Evolutionary conservation across 805 yeast genomes (phyloP).

Genomic region (Starmera quercuum): DNA sequence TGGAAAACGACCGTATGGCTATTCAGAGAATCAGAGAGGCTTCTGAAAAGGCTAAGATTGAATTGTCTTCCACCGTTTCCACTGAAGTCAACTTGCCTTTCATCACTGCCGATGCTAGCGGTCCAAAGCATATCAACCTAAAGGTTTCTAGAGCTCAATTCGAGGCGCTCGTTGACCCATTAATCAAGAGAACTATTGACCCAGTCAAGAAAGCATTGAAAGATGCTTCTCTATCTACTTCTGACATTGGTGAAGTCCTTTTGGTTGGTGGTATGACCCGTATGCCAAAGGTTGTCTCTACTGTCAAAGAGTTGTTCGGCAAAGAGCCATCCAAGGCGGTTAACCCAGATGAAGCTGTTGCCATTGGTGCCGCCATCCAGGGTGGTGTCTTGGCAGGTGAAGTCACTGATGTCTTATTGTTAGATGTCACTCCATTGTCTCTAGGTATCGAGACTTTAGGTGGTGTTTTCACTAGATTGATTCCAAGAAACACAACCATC

Average conservation of each 20-base stretch:
- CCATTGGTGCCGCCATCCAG: constrained; percentile 85
- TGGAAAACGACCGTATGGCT: constrained; percentile 31
- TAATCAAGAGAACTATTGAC: constrained; percentile 61
- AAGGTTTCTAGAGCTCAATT: constrained; percentile 60
- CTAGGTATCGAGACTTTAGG: constrained; percentile 79
- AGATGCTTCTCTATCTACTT: constrained; percentile 61
- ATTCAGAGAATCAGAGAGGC: constrained; percentile 76
- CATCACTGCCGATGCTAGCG: constrained; percentile 36
- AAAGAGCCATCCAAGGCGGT: constrained; percentile 68
- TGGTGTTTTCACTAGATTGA: constrained; percentile 70
- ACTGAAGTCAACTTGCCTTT: constrained; percentile 69
- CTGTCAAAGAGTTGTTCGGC: constrained; percentile 53
- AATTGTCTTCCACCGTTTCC: constrained; percentile 55
- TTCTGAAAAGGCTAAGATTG: constrained; percentile 73
- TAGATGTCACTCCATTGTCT: constrained; percentile 78
- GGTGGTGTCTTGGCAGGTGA: constrained; percentile 84
- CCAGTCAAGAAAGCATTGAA: constrained; percentile 72
- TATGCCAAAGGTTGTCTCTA: constrained; percentile 72
- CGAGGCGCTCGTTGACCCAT: constrained; percentile 57
- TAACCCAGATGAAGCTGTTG: constrained; percentile 87
- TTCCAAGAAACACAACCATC: constrained; percentile 68
- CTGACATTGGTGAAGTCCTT: constrained; percentile 69
- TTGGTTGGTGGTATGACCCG: constrained; percentile 87
- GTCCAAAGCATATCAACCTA: constrained; percentile 56
- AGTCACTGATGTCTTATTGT: constrained; percentile 66